phyloP scores from a whole-genome alignment of 208 protist species.

The Leishmania tropica region DNA sequence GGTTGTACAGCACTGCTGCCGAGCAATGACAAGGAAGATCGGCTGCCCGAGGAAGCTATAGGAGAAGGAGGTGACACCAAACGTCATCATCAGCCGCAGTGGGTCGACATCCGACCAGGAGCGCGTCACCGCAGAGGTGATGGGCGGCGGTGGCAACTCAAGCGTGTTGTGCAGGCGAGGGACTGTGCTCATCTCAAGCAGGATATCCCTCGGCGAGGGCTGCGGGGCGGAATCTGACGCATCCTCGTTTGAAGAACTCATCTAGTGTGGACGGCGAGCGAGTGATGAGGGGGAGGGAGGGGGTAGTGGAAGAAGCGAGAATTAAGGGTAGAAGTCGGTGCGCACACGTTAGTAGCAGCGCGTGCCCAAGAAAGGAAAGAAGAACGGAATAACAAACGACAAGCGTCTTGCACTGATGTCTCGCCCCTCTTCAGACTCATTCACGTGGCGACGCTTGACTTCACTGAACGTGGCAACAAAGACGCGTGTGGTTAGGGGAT shows the following conservation, averaged over 20 bases:
- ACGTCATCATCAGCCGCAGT: conserved; percentile 62
- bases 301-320: background rate
- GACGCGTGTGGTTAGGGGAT: conserved; percentile 5
- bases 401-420: background rate
- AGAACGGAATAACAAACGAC: background rate
- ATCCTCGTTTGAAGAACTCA: background rate
- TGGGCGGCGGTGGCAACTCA: conserved; percentile 24
- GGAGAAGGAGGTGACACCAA: conserved; percentile 63
- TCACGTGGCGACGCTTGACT: background rate
- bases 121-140: conserved; percentile 75
- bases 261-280: background rate
- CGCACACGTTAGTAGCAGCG: background rate
- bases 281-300: background rate
- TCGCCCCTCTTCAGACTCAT: background rate
- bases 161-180: conserved; percentile 24
- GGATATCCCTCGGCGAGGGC: conserved; percentile 11
- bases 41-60: conserved; percentile 75
- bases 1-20: conserved; percentile 70
- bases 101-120: conserved; percentile 83
- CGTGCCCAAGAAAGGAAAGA: background rate
- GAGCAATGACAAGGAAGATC: conserved; percentile 73
- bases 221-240: background rate
- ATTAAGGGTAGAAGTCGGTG: background rate
- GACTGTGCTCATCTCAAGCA: conserved; percentile 16
- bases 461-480: conserved; percentile 5